phyloP scores from a whole-genome alignment of 805 yeast species.

The Suhomyces pyralidae region DNA sequence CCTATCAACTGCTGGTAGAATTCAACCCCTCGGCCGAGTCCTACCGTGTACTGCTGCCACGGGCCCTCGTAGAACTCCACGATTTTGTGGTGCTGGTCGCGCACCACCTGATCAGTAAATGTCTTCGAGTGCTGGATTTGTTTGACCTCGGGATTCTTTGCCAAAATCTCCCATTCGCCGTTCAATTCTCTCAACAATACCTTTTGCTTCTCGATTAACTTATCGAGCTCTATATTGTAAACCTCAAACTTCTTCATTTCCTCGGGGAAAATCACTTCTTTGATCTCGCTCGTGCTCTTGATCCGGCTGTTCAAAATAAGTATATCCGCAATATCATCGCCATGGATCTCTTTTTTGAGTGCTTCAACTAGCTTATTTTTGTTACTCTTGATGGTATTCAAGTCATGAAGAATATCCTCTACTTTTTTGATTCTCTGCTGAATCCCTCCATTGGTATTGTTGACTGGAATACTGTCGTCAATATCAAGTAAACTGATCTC shows the following conservation, averaged over 20 bases:
- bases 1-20: constrained; percentile 57
- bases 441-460: constrained; percentile 22
- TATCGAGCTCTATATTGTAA: constrained; percentile 61
- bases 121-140: constrained; percentile 43
- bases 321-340: constrained; percentile 80
- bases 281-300: constrained; percentile 55
- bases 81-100: constrained; percentile 34
- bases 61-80: constrained; percentile 45
- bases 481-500: constrained; percentile 63
- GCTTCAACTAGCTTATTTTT: constrained; percentile 58
- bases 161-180: constrained; percentile 28
- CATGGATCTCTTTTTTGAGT: constrained; percentile 65
- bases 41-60: constrained; percentile 59
- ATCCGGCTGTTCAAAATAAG: constrained; percentile 62
- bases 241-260: constrained; percentile 78
- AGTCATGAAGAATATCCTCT: constrained; percentile 56
- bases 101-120: constrained; percentile 32
- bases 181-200: constrained; percentile 36
- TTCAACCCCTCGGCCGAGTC: constrained; percentile 56
- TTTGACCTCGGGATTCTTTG: constrained; percentile 29
- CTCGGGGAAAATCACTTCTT: constrained; percentile 53
- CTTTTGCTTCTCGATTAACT: constrained; percentile 65
- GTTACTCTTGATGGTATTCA: constrained; percentile 62
- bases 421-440: constrained; percentile 43
- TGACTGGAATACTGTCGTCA: constrained; percentile 45